These are phyloP conservation scores for Schizochytrium sp. DNA, from an alignment of 108 stramenopile species.

Conservation along the genomic window DNA sequence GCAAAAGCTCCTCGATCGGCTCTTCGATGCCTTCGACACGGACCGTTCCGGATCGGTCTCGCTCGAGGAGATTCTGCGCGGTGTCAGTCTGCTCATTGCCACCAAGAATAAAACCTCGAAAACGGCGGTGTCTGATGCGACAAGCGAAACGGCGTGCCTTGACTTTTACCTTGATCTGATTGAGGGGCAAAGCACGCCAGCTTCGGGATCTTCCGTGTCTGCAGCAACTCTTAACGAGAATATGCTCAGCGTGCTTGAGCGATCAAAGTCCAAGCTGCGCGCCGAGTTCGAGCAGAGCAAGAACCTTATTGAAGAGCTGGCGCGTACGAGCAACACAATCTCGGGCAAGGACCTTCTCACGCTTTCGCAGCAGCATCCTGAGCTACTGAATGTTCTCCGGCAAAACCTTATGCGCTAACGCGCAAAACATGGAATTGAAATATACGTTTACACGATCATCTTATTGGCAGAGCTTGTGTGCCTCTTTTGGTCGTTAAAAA, in stretches of 20 bases:
- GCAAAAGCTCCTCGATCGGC: not conserved
- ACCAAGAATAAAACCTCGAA: not conserved
- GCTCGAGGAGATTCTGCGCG: not conserved
- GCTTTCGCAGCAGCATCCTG: not conserved
- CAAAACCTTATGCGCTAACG: slow-evolving; percentile 3
- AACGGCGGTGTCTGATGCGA: not conserved
- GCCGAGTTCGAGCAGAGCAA: not conserved
- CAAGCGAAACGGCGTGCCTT: not conserved
- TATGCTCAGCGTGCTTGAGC: not conserved
- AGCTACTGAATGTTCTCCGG: not conserved
- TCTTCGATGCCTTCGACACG: slow-evolving; percentile 13
- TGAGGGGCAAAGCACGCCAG: not conserved
- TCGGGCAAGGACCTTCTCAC: not conserved
- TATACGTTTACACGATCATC: no score
- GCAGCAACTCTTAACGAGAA: not conserved
- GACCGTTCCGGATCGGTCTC: not conserved
- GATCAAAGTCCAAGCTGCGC: not conserved
- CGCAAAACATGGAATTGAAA: no score
- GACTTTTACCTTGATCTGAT: slow-evolving; percentile 6
- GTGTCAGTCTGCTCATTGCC: not conserved
- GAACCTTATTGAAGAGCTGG: not conserved
- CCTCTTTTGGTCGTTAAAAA: no score
- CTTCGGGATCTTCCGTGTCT: not conserved
- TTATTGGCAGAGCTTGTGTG: no score
- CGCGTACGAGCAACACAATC: not conserved